A percentile compares a stretch with the other conserved stretches of the same genome.
phyloP scores from a whole-genome alignment of 2,329 filamentous ascomycete genomes.

The Microcyclosporella mali region DNA sequence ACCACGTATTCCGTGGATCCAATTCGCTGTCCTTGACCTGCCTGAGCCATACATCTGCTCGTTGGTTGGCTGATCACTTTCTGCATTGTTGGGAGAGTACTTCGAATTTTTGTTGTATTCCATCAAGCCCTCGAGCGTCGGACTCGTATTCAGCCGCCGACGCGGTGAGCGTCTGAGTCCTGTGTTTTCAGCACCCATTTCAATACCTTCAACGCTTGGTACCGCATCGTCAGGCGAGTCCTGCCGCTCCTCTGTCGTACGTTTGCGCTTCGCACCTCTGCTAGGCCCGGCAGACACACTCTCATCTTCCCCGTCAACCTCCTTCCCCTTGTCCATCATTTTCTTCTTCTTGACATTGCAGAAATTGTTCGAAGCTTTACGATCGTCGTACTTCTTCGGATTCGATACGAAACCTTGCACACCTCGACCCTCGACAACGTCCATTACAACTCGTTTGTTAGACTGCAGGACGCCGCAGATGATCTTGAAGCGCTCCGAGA shows the following conservation, averaged over 20 bases:
- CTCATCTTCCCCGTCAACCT: conserved; percentile 3
- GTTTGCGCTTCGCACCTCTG: neutral
- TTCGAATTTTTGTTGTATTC: neutral
- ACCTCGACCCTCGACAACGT: conserved; percentile 20
- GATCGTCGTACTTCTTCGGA: conserved; percentile 13
- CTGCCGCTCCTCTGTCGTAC: neutral
- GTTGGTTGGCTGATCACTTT: neutral
- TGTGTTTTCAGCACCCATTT: neutral
- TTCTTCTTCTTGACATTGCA: conserved; percentile 20
- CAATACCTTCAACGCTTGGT: neutral
- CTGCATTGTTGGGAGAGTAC: neutral
- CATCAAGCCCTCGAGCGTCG: too few relatives aligned
- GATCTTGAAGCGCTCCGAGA: conserved; percentile 9
- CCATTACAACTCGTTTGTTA: conserved; percentile 19
- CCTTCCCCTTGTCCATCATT: conserved; percentile 17
- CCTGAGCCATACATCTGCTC: neutral
- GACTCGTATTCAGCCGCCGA: too few relatives aligned
- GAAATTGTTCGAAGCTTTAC: conserved; percentile 17
- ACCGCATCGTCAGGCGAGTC: neutral
- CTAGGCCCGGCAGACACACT: neutral
- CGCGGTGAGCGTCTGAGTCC: neutral
- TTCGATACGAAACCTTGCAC: conserved; percentile 17
- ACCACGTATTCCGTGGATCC: neutral
- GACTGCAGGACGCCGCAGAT: conserved; percentile 7
- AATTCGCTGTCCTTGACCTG: neutral